Base-by-base conservation (phyloP, 73 alveolate genomes). In the Paraurostyla sp. region DNA sequence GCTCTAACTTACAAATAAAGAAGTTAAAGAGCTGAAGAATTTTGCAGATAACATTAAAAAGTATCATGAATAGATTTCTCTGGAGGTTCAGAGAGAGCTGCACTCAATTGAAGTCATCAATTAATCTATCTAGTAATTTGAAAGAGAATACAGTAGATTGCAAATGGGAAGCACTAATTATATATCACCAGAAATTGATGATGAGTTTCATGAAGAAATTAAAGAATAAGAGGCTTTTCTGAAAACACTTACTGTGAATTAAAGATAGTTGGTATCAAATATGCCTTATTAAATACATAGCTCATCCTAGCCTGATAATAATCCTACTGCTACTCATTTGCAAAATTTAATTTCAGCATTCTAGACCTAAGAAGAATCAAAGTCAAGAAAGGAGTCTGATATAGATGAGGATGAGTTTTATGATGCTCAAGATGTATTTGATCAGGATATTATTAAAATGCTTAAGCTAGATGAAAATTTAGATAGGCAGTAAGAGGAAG, bases 341-440 rank as follows among this genome's bases (percentile, higher is more conserved):
- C n/a, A n/a, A n/a, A n/a, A n/a, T n/a, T n/a, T n/a, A n/a, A n/a
- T n/a, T n/a, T n/a, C n/a, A n/a, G 51, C 54, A 23, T 43, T 36
- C 41, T 40, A 41, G 40, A 9, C 65, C 9, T 35, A 41, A 35
- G 9, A 69, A 11, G 27, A 69, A 25, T 18, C 9, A 36, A 41
- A 32, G 13, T 2, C 36, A 43, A 69, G 16, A 15, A 69, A n/a
- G 30, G 65, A 69, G 62, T 35, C 63, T 36, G 89, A 82, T 2
- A 49, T 22, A 20, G 92, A 83, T 20, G 92, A 83, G n/a, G 92
- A 83, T 27, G 85, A 56, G 38, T 83, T 83, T 60, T 83, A 11
- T 63, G 92, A 83, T 63, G 92, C 92, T 43, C 30, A 33, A 27
- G 92, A 83, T 45, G 92, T 83, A 0, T 78, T 78, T 78, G 89